Conservation (phyloP, 768 basidiomycete genomes). For the Kockovaella imperatae region DNA sequence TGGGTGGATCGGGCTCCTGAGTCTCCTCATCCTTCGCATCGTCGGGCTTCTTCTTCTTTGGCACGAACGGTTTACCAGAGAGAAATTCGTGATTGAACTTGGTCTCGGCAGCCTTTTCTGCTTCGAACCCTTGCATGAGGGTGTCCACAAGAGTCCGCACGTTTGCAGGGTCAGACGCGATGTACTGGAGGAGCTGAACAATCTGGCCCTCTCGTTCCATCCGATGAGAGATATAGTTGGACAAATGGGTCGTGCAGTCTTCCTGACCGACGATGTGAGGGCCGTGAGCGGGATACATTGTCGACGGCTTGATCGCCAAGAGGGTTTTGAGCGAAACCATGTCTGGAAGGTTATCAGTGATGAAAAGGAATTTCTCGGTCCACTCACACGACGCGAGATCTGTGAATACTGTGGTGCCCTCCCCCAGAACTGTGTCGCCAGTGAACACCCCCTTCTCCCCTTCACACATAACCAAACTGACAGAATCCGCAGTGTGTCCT, state of each 20-base stretch:
- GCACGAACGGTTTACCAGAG: conserved; percentile 11
- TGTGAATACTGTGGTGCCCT: conserved; percentile 82
- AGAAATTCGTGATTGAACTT: conserved; percentile 10
- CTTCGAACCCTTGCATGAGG: not conserved
- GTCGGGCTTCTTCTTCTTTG: conserved; percentile 1
- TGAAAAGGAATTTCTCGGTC: not conserved
- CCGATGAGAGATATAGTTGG: conserved; percentile 70
- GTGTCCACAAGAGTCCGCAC: not conserved
- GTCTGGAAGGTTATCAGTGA: conserved; percentile 19
- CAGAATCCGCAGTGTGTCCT: conserved; percentile 82
- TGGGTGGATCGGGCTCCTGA: not conserved
- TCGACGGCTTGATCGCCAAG: conserved; percentile 26
- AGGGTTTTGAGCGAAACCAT: conserved; percentile 38
- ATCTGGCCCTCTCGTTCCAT: conserved; percentile 74
- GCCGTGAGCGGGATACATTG: conserved; percentile 85
- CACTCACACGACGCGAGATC: conserved; percentile 57
- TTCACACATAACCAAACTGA: conserved; percentile 61
- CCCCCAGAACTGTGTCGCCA: conserved; percentile 81
- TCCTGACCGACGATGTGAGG: conserved; percentile 53
- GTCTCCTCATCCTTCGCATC: conserved; percentile 7
- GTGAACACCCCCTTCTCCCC: conserved; percentile 71
- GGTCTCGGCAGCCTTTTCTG: conserved; percentile 1
- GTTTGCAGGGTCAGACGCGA: not conserved
- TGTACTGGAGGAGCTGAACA: conserved; percentile 39
- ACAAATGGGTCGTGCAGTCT: conserved; percentile 57